Conservation (phyloP, 2,329 filamentous ascomycete genomes). For the Endoconidiophora laricicola region DNA sequence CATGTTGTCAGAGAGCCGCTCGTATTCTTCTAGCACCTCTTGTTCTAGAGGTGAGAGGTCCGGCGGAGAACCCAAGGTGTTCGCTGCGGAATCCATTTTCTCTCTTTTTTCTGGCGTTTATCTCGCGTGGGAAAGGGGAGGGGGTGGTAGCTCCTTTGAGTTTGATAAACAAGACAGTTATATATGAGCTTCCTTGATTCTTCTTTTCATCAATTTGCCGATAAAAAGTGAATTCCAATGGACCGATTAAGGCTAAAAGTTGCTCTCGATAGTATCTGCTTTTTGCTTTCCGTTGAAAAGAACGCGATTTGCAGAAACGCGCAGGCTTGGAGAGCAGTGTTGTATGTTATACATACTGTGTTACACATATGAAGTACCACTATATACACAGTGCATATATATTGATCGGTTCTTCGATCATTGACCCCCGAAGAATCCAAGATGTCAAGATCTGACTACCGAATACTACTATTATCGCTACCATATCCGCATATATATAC, state of each 20-base stretch:
- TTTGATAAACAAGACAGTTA: not conserved
- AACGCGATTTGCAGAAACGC: too few relatives aligned
- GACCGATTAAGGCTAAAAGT: too few relatives aligned
- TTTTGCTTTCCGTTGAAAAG: too few relatives aligned
- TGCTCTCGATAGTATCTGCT: too few relatives aligned
- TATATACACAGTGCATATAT: too few relatives aligned
- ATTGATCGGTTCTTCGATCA: too few relatives aligned
- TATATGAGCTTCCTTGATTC: not conserved
- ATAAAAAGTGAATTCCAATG: not conserved
- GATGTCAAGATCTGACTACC: not conserved
- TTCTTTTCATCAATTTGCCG: not conserved
- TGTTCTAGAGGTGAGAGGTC: slow-evolving; percentile 71
- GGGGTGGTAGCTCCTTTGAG: not conserved
- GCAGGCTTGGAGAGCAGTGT: too few relatives aligned
- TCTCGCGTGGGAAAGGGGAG: not conserved
- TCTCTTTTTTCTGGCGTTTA: not conserved
- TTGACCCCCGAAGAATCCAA: too few relatives aligned
- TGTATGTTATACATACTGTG: too few relatives aligned
- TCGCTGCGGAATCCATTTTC: slow-evolving; percentile 7
- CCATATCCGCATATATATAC: not conserved
- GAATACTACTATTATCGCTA: not conserved
- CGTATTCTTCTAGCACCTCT: slow-evolving; percentile 88
- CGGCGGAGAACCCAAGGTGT: slow-evolving; percentile 22
- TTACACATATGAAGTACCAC: too few relatives aligned
- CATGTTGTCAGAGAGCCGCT: slow-evolving; percentile 73